Base-by-base conservation (phyloP, 2,329 filamentous ascomycete genomes). In the Lasiodiplodia gonubiensis region DNA sequence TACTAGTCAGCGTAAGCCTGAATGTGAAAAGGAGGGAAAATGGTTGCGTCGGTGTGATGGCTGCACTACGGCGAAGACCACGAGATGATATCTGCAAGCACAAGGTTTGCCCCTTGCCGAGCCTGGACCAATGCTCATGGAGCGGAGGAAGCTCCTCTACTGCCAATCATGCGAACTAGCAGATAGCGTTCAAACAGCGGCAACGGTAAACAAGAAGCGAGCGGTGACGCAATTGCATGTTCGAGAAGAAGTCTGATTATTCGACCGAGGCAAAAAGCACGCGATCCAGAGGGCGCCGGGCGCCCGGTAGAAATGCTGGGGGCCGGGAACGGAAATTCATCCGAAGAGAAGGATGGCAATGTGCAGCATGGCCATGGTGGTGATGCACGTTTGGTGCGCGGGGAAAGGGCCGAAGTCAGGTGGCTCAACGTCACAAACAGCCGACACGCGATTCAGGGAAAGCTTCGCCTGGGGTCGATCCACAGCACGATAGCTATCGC, bases 1-100 rank as follows among this genome's bases (percentile, higher is more conserved):
- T 97, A 97, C 79, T 97, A 72, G 79, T 2, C 35, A 4, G n/a
- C 6, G 25, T n/a, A n/a, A n/a, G n/a, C n/a, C n/a, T n/a, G n/a
- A n/a, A n/a, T n/a, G n/a, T n/a, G n/a, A n/a, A 25, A 21, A 25
- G 52, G 2, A 39, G 11, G 30, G 10, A 33, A 8, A 7, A 42
- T 42, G 16, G 16, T 8, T 18, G 18, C 16, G 39, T 42, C 39
- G 39, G 16, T 42, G 42, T 21, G 42, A 14, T 46, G 42, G 3
- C 42, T 46, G 42, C 42, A 21, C 42, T 46, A 33, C 30, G 30
- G 30, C 30, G 18, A 10, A 46, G n/a, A 18, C 14, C 37, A 18
- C 37, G 37, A 18, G 37, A 42, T 18, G 16, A 7, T 16, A 18
- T 42, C n/a, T 46, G 42, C 30, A 46, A 21, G 42, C 42, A n/a